Base-by-base conservation (phyloP, 768 basidiomycete genomes). In the Multifurca ochricompacta region DNA sequence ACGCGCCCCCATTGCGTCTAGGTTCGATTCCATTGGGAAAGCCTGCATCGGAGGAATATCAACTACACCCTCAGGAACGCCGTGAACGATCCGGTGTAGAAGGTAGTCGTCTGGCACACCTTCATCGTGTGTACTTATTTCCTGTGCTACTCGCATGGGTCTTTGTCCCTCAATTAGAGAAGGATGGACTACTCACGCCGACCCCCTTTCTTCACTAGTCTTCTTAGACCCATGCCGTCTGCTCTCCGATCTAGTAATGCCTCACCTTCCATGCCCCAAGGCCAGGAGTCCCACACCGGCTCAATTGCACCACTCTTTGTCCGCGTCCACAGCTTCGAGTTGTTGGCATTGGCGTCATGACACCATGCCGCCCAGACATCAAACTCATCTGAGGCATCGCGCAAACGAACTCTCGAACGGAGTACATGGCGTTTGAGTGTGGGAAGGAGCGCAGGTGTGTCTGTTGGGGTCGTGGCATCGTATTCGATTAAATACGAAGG, bases 1-100 rank as follows among this genome's bases (percentile, higher is more conserved):
- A 96, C 94, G 72, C 64, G 82, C 95, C 46, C 93, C 92, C 88
- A 97, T 97, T 37, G 87, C 72, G 66, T 99, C 96, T 62, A 98
- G 71, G 68, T 94, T 92, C 6, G 90, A 91, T 59, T 99, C 95
- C 74, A 97, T 85, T 4, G 96, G 96, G 59, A 98, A 84, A 0
- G 91, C 81, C 8, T 84, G 79, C 65, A 82, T 76, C 13, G 91
- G 83, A 4, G 71, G 68, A 3, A 96, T 85, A 65, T 99, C 96
- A 0, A 66, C 65, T 10, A 71, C 71, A 0, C 94, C 93, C 73
- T 99, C 96, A 1, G 96, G 89, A 3, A 98, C 85, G 4, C 93
- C 92, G 40, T 80, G 80, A 16, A 81, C 51, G 56, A 93, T 83
- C 30, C 96, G 79, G 60, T 93, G 91, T 1, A 91, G 67, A 36